Percentiles rank a stretch among this genome's conserved stretches.
These are phyloP conservation scores for Tubosaeta sp. DNA, from an alignment of 768 basidiomycete genomes.

Conservation along the genomic window DNA sequence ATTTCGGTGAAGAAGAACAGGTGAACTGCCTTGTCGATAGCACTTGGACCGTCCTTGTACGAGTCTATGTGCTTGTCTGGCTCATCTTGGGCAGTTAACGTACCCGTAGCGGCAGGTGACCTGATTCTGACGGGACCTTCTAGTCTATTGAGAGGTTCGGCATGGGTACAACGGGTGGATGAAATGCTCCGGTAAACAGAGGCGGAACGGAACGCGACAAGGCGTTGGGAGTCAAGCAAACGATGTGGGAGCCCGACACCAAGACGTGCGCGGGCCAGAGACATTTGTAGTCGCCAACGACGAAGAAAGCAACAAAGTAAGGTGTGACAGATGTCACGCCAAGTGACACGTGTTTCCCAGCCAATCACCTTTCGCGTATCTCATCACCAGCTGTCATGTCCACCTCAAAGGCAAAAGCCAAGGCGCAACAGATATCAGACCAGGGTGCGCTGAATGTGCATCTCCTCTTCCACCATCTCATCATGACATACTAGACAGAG, in stretches of 20 bases:
- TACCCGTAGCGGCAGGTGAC: conserved; percentile 33
- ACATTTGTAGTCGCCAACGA: conserved; percentile 39
- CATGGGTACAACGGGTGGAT: conserved; percentile 20
- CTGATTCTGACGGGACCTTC: conserved; percentile 25
- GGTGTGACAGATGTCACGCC: conserved; percentile 28
- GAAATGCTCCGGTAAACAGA: conserved; percentile 43
- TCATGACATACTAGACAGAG: conserved; percentile 59
- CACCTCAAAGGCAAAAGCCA: conserved; percentile 53
- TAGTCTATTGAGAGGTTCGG: conserved; percentile 17
- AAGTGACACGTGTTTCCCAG: conserved; percentile 18
- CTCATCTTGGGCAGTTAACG: conserved; percentile 35
- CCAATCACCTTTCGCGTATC: conserved; percentile 26
- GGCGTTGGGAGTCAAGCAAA: conserved; percentile 26
- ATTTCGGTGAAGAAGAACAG: conserved; percentile 99
- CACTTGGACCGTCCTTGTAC: conserved; percentile 78
- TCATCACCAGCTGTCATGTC: conserved; percentile 30
- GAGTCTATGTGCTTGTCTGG: conserved; percentile 57
- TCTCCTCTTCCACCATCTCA: conserved; percentile 23
- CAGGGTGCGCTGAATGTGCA: conserved; percentile 52
- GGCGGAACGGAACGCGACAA: conserved; percentile 31
- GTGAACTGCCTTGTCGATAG: conserved; percentile 93
- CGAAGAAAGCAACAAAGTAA: conserved; percentile 14
- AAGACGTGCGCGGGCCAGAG: conserved; percentile 50
- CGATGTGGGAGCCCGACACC: conserved; percentile 51
- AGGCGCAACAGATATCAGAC: conserved; percentile 54